These are phyloP conservation scores for Blastocystis hominis DNA, from an alignment of 352 stramenopile genomes.

Conservation along the genomic window DNA sequence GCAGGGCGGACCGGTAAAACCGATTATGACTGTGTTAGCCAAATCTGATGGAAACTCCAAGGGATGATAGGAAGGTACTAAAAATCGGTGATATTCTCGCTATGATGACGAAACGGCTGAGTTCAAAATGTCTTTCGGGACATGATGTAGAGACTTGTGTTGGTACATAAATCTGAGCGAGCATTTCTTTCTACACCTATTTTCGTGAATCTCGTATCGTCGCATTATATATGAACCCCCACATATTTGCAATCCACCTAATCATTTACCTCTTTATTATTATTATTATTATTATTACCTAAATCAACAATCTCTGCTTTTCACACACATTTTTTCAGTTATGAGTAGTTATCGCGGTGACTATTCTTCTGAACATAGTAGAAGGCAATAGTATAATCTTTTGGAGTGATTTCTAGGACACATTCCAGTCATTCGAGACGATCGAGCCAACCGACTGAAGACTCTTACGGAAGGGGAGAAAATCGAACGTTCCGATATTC, in stretches of 20 bases:
- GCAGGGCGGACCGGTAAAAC: neutral
- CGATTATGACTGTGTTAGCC: neutral
- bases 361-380: too few relatives aligned
- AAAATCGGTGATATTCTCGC: neutral
- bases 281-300: too few relatives aligned
- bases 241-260: too few relatives aligned
- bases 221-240: too few relatives aligned
- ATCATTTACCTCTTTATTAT: too few relatives aligned
- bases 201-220: too few relatives aligned
- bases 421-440: neutral
- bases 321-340: too few relatives aligned
- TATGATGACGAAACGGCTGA: neutral
- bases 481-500: neutral
- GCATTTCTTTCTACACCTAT: neutral
- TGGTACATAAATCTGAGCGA: neutral
- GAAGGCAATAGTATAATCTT: too few relatives aligned
- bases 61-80: conserved; percentile 12
- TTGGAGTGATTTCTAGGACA: neutral
- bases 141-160: neutral
- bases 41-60: neutral
- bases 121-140: neutral
- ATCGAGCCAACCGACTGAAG: neutral
- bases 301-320: too few relatives aligned
- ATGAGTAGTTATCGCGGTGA: neutral
- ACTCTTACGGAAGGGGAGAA: neutral